Conservation (phyloP, 108 stramenopile genomes). For the Seminavis robusta region DNA sequence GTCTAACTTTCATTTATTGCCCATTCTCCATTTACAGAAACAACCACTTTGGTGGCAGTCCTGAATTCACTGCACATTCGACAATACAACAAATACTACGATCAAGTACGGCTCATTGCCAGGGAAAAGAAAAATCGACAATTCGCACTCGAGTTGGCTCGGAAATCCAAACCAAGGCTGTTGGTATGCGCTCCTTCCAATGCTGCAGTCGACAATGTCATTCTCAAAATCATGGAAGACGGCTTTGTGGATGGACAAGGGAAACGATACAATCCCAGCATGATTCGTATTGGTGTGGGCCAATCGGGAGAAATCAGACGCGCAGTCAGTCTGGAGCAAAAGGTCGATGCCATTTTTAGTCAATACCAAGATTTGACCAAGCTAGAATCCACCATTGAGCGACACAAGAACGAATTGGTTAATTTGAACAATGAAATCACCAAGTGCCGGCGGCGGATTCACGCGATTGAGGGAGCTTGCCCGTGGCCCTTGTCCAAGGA, state of each 20-base stretch:
- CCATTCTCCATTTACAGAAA: too few species aligned
- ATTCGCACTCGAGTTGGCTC: slow-evolving; percentile 52
- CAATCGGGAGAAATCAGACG: slow-evolving; percentile 57
- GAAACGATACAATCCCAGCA: slow-evolving; percentile 85
- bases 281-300: slow-evolving; percentile 89
- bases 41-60: slow-evolving; percentile 91
- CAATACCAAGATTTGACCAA: slow-evolving; percentile 51
- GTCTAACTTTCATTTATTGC: too few species aligned
- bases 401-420: slow-evolving; percentile 61
- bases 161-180: slow-evolving; percentile 66
- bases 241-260: slow-evolving; percentile 94
- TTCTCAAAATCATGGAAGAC: slow-evolving; percentile 88
- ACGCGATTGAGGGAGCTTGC: slow-evolving; percentile 62
- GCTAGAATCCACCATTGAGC: slow-evolving; percentile 61
- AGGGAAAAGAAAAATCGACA: slow-evolving; percentile 33
- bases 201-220: slow-evolving; percentile 97
- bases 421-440: slow-evolving; percentile 54
- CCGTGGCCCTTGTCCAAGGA: slow-evolving; percentile 72
- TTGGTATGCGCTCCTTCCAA: slow-evolving; percentile 97
- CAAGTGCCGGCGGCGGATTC: slow-evolving; percentile 53
- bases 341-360: slow-evolving; percentile 62
- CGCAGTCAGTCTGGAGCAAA: slow-evolving; percentile 70
- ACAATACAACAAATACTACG: slow-evolving; percentile 87
- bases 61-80: slow-evolving; percentile 92
- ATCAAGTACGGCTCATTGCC: slow-evolving; percentile 66